A percentile compares a stretch with the other conserved stretches of the same genome.
Evolutionary conservation across 2,329 filamentous ascomycete species (phyloP).

Genomic region (Proliferodiscus dingleyae): DNA sequence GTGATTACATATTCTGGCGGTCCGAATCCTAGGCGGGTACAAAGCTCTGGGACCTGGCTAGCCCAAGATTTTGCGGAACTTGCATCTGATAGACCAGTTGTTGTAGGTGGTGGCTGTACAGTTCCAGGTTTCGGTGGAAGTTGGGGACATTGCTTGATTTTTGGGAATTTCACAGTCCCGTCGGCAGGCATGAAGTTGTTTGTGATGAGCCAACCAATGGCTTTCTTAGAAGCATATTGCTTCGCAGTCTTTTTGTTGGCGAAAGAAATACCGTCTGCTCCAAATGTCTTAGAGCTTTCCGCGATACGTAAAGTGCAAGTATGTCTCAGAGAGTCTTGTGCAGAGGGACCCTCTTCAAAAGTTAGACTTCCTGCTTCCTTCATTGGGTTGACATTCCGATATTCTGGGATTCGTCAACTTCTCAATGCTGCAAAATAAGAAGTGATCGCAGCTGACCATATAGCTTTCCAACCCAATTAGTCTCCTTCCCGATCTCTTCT

Average conservation of each 20-base stretch:
- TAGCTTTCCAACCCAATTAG: slow-evolving; percentile 29
- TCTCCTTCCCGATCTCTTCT: slow-evolving; percentile 22
- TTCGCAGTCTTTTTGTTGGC: slow-evolving; percentile 30
- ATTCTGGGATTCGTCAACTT: slow-evolving; percentile 19
- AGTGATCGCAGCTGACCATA: slow-evolving; percentile 15
- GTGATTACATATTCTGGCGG: slow-evolving; percentile 24
- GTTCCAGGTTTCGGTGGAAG: slow-evolving; percentile 1
- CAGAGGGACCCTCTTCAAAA: slow-evolving; percentile 7
- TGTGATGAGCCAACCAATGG: slow-evolving; percentile 29
- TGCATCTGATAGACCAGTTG: neutral
- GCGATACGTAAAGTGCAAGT: slow-evolving; percentile 19
- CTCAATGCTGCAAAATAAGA: neutral
- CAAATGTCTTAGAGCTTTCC: slow-evolving; percentile 22
- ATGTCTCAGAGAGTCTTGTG: slow-evolving; percentile 15
- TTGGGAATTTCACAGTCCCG: slow-evolving; percentile 25
- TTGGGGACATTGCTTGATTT: slow-evolving; percentile 5
- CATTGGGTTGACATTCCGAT: slow-evolving; percentile 18
- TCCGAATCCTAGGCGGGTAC: slow-evolving; percentile 21
- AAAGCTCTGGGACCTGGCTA: slow-evolving; percentile 21
- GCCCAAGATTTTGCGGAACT: slow-evolving; percentile 9
- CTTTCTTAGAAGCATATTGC: slow-evolving; percentile 29
- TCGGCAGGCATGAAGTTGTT: slow-evolving; percentile 26
- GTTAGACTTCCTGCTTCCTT: slow-evolving; percentile 4
- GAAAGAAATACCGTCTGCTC: slow-evolving; percentile 14
- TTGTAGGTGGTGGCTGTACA: neutral